These are phyloP conservation scores for Zymoseptoria tritici DNA, from an alignment of 2,329 filamentous ascomycete genomes.

Conservation along the genomic window DNA sequence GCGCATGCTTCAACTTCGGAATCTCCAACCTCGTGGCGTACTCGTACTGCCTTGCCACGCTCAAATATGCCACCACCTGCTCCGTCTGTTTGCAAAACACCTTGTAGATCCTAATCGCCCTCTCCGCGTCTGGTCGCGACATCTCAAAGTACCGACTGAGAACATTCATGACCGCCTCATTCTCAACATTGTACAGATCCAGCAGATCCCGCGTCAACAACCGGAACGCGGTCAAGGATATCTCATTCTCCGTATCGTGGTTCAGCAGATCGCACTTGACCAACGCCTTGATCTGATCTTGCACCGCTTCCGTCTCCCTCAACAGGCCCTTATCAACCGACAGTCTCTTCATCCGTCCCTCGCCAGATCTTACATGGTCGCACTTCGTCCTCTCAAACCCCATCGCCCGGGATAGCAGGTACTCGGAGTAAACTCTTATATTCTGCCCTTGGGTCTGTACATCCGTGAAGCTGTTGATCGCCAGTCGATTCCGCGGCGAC, in stretches of 20 bases:
- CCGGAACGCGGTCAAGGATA: conserved; percentile 87
- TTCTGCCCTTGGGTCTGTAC: conserved; percentile 93
- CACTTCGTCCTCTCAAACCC: conserved; percentile 77
- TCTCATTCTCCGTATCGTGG: conserved; percentile 89
- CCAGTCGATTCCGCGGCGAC: conserved; percentile 67
- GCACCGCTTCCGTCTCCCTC: conserved; percentile 83
- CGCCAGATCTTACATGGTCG: conserved; percentile 81
- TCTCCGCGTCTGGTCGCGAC: conserved; percentile 87
- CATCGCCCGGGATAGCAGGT: conserved; percentile 72
- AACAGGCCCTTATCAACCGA: conserved; percentile 87
- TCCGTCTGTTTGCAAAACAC: conserved; percentile 89
- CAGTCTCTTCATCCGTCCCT: conserved; percentile 74
- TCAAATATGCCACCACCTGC: conserved; percentile 81
- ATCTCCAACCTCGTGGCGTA: conserved; percentile 89
- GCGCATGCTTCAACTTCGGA: conserved; percentile 93
- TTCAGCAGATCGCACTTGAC: conserved; percentile 86
- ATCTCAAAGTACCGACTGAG: conserved; percentile 97
- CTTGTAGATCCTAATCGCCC: conserved; percentile 86
- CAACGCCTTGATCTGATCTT: conserved; percentile 76
- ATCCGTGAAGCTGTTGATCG: conserved; percentile 86
- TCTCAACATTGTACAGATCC: conserved; percentile 86
- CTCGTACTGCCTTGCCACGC: conserved; percentile 80
- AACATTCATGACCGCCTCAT: conserved; percentile 95
- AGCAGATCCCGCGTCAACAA: conserved; percentile 84
- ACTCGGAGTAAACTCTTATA: conserved; percentile 84